These are phyloP conservation scores for Boechera retrofracta DNA, from an alignment of 345 rosid genomes.

Conservation along the genomic window DNA sequence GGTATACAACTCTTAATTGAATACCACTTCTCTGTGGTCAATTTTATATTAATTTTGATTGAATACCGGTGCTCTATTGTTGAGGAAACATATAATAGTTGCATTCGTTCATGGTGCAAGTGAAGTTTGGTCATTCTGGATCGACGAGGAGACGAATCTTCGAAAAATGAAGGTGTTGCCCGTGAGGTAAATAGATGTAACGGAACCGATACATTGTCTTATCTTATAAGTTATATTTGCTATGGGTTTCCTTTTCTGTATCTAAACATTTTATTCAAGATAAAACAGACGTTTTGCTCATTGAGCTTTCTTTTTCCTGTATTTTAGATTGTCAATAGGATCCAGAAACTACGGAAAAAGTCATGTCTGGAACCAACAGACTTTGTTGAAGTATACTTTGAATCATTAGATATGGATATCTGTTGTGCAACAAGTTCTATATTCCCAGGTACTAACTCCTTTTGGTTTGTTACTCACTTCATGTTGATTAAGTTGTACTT, in stretches of 20 bases:
- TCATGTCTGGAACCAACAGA: conserved; percentile 87
- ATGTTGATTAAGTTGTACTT: background rate
- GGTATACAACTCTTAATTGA: conserved; percentile 48
- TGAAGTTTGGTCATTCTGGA: conserved; percentile 93
- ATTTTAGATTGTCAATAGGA: conserved; percentile 77
- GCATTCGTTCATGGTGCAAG: conserved; percentile 51
- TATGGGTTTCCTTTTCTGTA: background rate
- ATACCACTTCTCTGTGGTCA: background rate
- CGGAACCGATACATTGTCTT: conserved; percentile 1
- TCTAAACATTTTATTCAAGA: background rate
- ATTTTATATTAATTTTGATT: background rate
- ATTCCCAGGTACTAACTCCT: background rate
- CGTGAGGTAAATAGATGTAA: conserved; percentile 72
- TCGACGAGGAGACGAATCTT: conserved; percentile 80
- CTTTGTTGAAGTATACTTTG: conserved; percentile 82
- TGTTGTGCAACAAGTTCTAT: conserved; percentile 55
- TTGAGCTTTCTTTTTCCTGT: conserved; percentile 27
- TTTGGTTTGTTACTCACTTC: background rate
- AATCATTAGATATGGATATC: conserved; percentile 69
- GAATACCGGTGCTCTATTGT: background rate
- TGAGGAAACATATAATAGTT: conserved; percentile 7
- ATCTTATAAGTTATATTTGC: background rate
- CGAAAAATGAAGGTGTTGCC: conserved; percentile 81
- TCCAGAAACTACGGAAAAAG: conserved; percentile 85
- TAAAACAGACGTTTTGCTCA: conserved; percentile 20